Conservation (phyloP, 75 land plant genomes). For the Chamaecyparis obtusa region DNA sequence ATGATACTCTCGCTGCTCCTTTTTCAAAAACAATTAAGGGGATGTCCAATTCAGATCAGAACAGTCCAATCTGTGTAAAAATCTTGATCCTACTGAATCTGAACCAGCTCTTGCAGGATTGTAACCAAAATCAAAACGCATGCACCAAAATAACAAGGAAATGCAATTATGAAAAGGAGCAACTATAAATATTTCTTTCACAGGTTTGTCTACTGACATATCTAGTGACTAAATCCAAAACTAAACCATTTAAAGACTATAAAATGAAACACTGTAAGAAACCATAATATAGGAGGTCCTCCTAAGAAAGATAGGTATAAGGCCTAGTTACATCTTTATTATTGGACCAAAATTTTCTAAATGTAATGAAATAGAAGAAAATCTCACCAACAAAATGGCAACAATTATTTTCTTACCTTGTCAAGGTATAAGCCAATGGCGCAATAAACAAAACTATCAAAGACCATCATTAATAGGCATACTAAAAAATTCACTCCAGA, state of each 20-base stretch:
- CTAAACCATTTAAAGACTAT: not conserved
- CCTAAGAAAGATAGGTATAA: not conserved
- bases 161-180: not conserved
- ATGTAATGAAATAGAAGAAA: not conserved
- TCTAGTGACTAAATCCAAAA: not conserved
- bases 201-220: not conserved
- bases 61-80: too few species aligned
- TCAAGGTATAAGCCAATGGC: constrained; percentile 56
- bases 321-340: not conserved
- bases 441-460: constrained; percentile 53
- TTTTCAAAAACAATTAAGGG: too few species aligned
- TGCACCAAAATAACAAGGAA: not conserved
- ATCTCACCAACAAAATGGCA: not conserved
- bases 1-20: not conserved
- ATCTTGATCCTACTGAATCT: too few species aligned
- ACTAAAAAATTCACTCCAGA: constrained; percentile 77
- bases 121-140: not conserved
- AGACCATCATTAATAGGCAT: constrained; percentile 63
- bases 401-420: constrained; percentile 43
- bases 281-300: not conserved
- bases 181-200: not conserved
- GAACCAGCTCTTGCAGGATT: too few species aligned
- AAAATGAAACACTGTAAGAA: not conserved
- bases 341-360: not conserved
- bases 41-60: too few species aligned